Evolutionary conservation across 495 filamentous ascomycete genomes (phyloP).

Genomic region (Trichoderma reesei): DNA sequence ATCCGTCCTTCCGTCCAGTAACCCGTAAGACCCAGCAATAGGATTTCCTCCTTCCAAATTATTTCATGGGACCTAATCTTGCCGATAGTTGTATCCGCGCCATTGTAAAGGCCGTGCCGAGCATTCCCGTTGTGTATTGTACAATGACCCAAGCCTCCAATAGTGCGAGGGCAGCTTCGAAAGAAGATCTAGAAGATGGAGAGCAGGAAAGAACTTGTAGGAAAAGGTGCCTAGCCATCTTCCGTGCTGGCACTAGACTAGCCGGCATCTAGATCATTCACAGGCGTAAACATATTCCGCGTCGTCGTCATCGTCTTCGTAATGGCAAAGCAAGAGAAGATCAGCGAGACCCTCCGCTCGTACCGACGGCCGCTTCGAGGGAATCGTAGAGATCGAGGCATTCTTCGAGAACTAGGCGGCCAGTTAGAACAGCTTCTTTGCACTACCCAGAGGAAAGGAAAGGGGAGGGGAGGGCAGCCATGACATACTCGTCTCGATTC

Average conservation of each 20-base stretch:
- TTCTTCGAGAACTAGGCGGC: constrained; percentile 47
- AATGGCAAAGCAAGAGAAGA: neutral
- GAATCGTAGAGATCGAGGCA: constrained; percentile 52
- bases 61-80: neutral
- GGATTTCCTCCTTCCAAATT: neutral
- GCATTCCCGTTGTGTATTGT: neutral
- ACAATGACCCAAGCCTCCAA: neutral
- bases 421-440: neutral
- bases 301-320: too few species aligned
- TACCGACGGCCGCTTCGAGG: neutral
- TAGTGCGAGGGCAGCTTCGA: neutral
- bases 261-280: neutral
- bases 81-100: neutral
- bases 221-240: neutral
- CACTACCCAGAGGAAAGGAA: neutral
- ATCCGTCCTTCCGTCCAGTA: neutral
- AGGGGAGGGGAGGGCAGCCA: neutral
- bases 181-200: neutral
- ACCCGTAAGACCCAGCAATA: neutral
- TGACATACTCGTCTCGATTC: constrained; percentile 69
- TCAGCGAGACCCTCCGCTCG: neutral
- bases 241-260: neutral
- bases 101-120: neutral
- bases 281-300: too few species aligned
- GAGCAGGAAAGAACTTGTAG: neutral